Evolutionary conservation across 306 rosid genomes (phyloP).

Genomic region (Dryas octopetala): DNA sequence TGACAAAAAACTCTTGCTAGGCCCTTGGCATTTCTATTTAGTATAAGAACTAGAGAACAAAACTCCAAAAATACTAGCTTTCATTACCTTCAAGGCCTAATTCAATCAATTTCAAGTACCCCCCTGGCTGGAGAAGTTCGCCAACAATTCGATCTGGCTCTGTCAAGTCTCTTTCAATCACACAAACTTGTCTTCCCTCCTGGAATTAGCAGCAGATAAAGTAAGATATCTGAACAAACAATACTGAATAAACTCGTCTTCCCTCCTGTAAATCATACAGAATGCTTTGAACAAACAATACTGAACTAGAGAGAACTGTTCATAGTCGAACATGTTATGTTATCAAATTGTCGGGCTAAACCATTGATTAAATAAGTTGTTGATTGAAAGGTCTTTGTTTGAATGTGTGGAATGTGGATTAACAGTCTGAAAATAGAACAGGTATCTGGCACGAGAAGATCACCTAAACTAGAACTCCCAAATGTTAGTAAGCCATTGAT

Average conservation of each 20-base stretch:
- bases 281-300: no score
- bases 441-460: no score
- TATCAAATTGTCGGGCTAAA: no score
- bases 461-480: background rate
- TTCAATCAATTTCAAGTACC: slow-evolving; percentile 58
- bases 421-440: no score
- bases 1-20: background rate
- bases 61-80: background rate
- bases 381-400: no score
- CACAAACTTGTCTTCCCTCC: slow-evolving; percentile 60
- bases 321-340: no score
- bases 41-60: background rate
- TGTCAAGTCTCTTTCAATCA: slow-evolving; percentile 59
- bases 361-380: no score
- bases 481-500: background rate
- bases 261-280: slow-evolving; percentile 43
- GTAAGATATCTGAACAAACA: background rate
- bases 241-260: slow-evolving; percentile 32
- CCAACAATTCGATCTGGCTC: slow-evolving; percentile 67
- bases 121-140: slow-evolving; percentile 73
- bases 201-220: slow-evolving; percentile 20
- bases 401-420: no score
- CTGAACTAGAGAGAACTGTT: no score
- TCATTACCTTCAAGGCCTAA: slow-evolving; percentile 57
- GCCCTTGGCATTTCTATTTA: no score